Base-by-base conservation (phyloP, 2,329 filamentous ascomycete genomes). In the Nothophoma quercina region DNA sequence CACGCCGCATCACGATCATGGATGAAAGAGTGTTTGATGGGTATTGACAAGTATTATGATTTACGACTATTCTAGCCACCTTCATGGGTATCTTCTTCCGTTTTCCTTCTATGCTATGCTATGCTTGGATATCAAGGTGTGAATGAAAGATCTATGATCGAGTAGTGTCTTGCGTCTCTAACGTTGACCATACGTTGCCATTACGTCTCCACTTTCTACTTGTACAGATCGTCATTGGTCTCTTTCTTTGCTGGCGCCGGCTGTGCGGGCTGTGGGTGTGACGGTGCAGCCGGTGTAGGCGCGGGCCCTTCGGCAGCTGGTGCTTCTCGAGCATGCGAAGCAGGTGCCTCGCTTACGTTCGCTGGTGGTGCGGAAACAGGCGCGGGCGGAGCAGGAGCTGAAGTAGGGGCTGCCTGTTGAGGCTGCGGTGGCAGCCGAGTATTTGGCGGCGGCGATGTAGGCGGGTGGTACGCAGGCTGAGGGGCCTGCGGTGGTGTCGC, bases 171-270 rank as follows among this genome's bases (percentile, higher is more conserved):
- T 19, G 2, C 21, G 6, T 9, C 15, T 12, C n/a, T 28, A n/a
- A 22, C 4, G 4, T 12, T 23, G 4, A 18, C 23, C 33, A 38
- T n/a, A 25, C 28, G n/a, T 40, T 33, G 15, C 6, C 16, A 42
- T 35, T 35, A 42, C n/a, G 4, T 12, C 32, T n/a, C 13, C 25
- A 16, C 9, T 13, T 7, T 18, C 48, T 59, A 65, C 22, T 58
- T 56, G 34, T 65, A 66, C 13, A 65, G 23, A 28, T 55, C 55
- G n/a, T 65, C 49, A n/a, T 57, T 58, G 4, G 56, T 43, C 21
- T 62, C 57, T 9, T 56, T 55, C 46, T 57, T 62, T 9, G 40
- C 51, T 1, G 51, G 52, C 4, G 51, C 36, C 15, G 39, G 23
- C 4, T 46, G 36, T 26, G 49, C 32, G 16, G 41, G 28, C 19